A percentile compares a stretch with the other conserved stretches of the same genome.
Conservation (phyloP, 2,329 filamentous ascomycete species). For the Lithohypha guttulata region DNA sequence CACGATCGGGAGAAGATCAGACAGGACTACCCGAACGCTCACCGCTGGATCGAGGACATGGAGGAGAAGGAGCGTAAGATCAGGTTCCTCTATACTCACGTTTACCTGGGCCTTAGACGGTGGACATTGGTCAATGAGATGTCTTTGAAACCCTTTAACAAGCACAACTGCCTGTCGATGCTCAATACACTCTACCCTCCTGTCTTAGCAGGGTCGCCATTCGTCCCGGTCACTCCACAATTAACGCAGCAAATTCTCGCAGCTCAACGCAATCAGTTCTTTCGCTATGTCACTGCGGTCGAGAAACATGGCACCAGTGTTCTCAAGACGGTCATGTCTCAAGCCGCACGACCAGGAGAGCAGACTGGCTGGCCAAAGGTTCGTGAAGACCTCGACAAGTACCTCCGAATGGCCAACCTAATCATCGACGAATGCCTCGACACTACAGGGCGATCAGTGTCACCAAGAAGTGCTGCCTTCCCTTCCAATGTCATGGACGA, state of each 20-base stretch:
- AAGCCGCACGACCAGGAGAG: conserved; percentile 42
- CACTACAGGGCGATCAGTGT: conserved; percentile 35
- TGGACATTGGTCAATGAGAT: conserved; percentile 59
- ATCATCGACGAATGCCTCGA: conserved; percentile 50
- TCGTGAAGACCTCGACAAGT: conserved; percentile 44
- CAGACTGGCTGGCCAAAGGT: conserved; percentile 45
- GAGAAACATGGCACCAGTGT: conserved; percentile 45
- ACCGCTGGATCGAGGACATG: conserved; percentile 45
- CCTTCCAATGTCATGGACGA: conserved; percentile 25
- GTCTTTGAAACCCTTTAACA: conserved; percentile 51
- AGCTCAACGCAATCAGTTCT: conserved; percentile 50
- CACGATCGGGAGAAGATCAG: conserved; percentile 39
- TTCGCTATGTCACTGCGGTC: conserved; percentile 49
- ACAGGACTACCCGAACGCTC: conserved; percentile 43
- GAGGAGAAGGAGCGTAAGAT: conserved; percentile 41
- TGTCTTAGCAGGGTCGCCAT: conserved; percentile 29
- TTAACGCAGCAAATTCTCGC: conserved; percentile 43
- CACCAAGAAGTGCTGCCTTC: conserved; percentile 17
- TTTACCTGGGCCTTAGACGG: conserved; percentile 51
- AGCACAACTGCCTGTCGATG: conserved; percentile 56
- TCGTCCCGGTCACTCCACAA: conserved; percentile 39
- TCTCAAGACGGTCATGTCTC: conserved; percentile 43
- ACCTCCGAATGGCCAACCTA: conserved; percentile 47
- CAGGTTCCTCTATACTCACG: conserved; percentile 48
- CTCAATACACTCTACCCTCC: conserved; percentile 58